Evolutionary conservation across 164 flowering plant genomes (phyloP), one percentile per base, ranked within the genome.

Genomic region (Protea cynaroides): DNA sequence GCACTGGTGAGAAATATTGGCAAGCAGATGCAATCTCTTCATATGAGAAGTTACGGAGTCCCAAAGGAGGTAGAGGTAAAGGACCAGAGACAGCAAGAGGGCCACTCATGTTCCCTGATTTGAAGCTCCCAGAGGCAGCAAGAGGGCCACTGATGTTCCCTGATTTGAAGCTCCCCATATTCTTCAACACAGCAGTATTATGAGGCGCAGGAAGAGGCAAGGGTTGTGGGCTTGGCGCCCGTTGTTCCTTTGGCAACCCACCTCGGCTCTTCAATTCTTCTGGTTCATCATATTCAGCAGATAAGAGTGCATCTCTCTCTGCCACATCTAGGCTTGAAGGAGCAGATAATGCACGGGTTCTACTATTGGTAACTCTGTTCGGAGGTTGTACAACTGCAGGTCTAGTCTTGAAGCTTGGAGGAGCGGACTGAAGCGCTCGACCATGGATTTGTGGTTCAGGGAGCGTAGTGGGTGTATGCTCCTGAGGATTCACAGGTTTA

Each of bases 171-270:
- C 98, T 94, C 59, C 82, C 82, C 34, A 65, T 62, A 57, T 71
- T 71, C 79, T 75, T 89, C 69, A 91, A 74, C 21, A 69, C 65
- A 24, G 71, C 61, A 54, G 72, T 58, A 66, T 68, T 68, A 61
- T 77, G 86, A 15, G 92, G 90, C 1, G 96, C 84, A 18, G 99
- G 99, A 64, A 94, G 95, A 55, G 99, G 99, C 64, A 94, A 89
- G 29, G 99, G 97, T 64, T 84, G 90, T 22, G 99, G 93, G 72
- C 74, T 81, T 18, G 81, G 79, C 13, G 78, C 57, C 14, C 65
- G 66, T 18, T 69, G 83, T 55, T 88, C 94, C 71, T 80, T 84
- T 19, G 70, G 68, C 23, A 73, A 62, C 51, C 79, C 79, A 61
- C 63, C 64, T 19, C 78, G 80, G 43, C 43, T 55, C 76, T 71